phyloP scores from a whole-genome alignment of 768 basidiomycete species.

The Gautieria morchelliformis region DNA sequence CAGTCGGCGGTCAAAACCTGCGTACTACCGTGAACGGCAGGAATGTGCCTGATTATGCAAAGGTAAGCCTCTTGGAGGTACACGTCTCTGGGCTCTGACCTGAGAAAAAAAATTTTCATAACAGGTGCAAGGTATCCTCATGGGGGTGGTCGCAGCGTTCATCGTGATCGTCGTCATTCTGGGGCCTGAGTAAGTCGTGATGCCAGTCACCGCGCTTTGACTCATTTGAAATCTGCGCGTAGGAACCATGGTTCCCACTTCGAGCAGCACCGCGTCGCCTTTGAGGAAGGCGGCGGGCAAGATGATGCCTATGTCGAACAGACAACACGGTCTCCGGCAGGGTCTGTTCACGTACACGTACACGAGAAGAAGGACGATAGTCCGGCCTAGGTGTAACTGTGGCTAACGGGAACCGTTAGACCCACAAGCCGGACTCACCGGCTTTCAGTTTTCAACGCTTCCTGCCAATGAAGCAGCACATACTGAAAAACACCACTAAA shows the following conservation, averaged over 20 bases:
- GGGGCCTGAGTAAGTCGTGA: slow-evolving; percentile 58
- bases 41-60: no score
- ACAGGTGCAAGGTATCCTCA: slow-evolving; percentile 65
- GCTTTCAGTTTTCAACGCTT: no score
- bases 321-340: not conserved
- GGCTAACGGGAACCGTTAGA: no score
- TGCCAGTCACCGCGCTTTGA: no score
- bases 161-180: slow-evolving; percentile 67
- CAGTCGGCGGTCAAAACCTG: slow-evolving; percentile 58
- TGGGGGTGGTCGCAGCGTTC: slow-evolving; percentile 73
- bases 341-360: not conserved
- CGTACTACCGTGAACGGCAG: no score
- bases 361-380: slow-evolving; percentile 4
- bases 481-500: no score
- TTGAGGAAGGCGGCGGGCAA: slow-evolving; percentile 60
- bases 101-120: no score
- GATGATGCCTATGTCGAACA: slow-evolving; percentile 32
- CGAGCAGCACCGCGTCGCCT: slow-evolving; percentile 72
- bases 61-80: no score
- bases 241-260: slow-evolving; percentile 75
- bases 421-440: no score
- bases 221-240: not conserved
- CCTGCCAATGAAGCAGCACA: no score
- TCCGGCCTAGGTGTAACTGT: no score
- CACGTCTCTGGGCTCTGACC: no score